Evolutionary conservation across 176 grass and related monocot genomes (phyloP), one percentile per base, ranked within the genome.

Genomic region (Avena insularis): DNA sequence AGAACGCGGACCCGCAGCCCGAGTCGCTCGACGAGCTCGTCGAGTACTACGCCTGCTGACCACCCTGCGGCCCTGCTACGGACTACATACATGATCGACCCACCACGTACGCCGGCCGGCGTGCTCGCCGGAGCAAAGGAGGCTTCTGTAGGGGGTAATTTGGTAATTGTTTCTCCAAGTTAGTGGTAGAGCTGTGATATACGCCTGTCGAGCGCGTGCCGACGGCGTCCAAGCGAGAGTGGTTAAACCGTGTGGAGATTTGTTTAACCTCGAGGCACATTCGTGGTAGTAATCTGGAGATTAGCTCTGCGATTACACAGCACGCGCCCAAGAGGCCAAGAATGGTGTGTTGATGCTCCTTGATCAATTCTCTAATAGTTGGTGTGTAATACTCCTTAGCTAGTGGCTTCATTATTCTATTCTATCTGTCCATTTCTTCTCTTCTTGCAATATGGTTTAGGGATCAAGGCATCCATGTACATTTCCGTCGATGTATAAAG

Each of bases 1-100:
- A 95, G 87, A 98, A 95, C 88, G 95, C 91, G 61, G 95, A 95
- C 75, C 93, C 91, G 35, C 89, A 90, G 82, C 95, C 95, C 47
- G 95, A 98, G 87, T 98, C 93, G 6, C 83, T 92, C 35, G 95
- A 93, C 66, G 95, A 98, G 91, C 88, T 97, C 89, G 91, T 95
- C 82, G 95, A 97, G 80, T 98, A 95, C 84, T 98, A 98, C 72
- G 91, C 94, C 15, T 96, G 91, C 83, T 92, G 88, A 93, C 47
- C 40, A 20, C 31, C 38, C 16, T 3, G 31, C 65, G 45, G 40
- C 40, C 40, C 40, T 43, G 6, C 40, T 0, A 43, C 40, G 40
- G 40, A 43, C 40, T 43, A 43, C 40, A 43, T 43, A 5, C 6
- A 43, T 43, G 4, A 38, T 38, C 38, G 40, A 9, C 48, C 19